These are phyloP conservation scores for Colletotrichum sp. DNA, from an alignment of 2,329 filamentous ascomycete genomes.

Conservation along the genomic window DNA sequence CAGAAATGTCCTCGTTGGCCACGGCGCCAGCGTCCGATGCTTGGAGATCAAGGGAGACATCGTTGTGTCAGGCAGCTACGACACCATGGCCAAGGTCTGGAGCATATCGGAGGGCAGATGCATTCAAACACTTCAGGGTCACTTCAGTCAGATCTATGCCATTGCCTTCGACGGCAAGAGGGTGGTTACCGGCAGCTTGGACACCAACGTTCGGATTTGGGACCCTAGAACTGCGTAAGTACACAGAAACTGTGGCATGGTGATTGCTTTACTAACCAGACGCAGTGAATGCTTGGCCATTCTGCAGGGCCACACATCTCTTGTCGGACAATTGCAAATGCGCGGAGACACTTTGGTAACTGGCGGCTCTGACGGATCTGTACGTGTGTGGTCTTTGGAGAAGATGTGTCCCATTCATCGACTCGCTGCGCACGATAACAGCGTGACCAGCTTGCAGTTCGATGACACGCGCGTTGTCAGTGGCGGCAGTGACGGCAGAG, in stretches of 20 bases:
- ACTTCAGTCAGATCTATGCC: constrained; percentile 99
- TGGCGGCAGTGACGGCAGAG: constrained; percentile 94
- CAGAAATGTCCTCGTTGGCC: constrained; percentile 89
- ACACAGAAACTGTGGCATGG: neutral
- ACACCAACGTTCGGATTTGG: constrained; percentile 97
- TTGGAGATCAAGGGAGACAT: constrained; percentile 96
- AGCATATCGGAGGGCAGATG: constrained; percentile 96
- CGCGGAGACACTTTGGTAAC: constrained; percentile 93
- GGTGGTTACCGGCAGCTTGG: constrained; percentile 93
- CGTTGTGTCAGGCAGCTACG: constrained; percentile 97
- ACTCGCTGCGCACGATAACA: constrained; percentile 96
- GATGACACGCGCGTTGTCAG: constrained; percentile 95
- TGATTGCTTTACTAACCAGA: constrained; percentile 31
- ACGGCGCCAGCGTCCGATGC: constrained; percentile 94
- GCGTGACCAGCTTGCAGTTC: constrained; percentile 96
- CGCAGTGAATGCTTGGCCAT: constrained; percentile 82
- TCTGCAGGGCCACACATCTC: constrained; percentile 93
- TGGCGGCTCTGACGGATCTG: constrained; percentile 93
- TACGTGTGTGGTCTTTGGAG: constrained; percentile 93
- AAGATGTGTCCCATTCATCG: constrained; percentile 92
- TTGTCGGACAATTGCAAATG: constrained; percentile 97
- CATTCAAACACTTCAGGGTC: constrained; percentile 85
- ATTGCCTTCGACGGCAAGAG: constrained; percentile 95
- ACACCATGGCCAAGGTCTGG: constrained; percentile 97
- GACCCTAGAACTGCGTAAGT: constrained; percentile 85